Evolutionary conservation across 352 stramenopile genomes (phyloP), one percentile per base, ranked within the genome.

Genomic region (Plasmopara viticola): DNA sequence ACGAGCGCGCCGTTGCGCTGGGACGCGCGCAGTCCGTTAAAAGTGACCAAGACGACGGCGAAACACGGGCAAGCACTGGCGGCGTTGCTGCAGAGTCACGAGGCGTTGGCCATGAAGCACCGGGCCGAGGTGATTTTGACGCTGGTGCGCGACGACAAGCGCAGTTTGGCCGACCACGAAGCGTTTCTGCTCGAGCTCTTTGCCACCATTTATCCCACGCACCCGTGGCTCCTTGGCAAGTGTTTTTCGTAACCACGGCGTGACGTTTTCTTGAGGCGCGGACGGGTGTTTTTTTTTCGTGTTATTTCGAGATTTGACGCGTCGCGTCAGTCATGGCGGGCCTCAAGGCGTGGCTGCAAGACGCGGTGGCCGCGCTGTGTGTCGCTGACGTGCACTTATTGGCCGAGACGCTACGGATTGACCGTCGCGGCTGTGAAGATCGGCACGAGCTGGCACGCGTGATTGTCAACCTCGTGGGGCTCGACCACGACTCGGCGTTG

Each of bases 151-250:
- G 74, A 78, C 56, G 62, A 82, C 3, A 68, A 66, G 38, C 78
- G 78, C 43, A 90, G 79, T 48, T 75, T 94, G 13, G 78, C 74
- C 6, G 84, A 94, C 64, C 80, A 91, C 48, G 82, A 91, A 49
- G 82, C 90, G 62, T 90, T 91, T 53, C 90, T 90, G 43, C 75
- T 89, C 41, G 87, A 78, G 30, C 62, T 94, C 30, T 90, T 94
- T 43, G 86, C 78, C 14, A 81, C 82, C 37, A 86, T 91, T 56
- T 94, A 90, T 60, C 82, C 84, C 17, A 73, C 74, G 28, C 78
- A 92, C 35, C 66, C 69, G 38, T 94, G 82, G 82, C 53, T 94
- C 33, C 60, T 94, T 14, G 78, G 72, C 9, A 92, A 92, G 58
- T 89, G 78, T 48, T 42, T 74, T 25, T 53, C 70, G 13, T 75